Evolutionary conservation across 371 early-diverging fungal species (phyloP), one percentile per base, ranked within the genome.

Genomic region (Rhizopus sp.): DNA sequence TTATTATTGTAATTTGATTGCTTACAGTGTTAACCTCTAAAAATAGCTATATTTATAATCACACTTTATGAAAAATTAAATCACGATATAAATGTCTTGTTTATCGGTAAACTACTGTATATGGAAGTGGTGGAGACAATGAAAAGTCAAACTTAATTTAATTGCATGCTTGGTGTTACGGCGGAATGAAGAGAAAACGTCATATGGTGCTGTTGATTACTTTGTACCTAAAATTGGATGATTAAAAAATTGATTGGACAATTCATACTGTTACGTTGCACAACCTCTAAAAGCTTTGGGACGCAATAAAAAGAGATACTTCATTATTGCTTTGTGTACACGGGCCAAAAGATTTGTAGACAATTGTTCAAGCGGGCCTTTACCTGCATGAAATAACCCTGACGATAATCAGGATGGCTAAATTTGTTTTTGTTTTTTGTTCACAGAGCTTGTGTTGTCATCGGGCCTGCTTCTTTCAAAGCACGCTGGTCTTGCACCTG

Each of bases 391-490:
- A 37, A 37, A 37, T 37, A 13, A 5, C 6, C 13, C 38, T 37
- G 13, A 5, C 6, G 38, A 37, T 37, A 37, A 37, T 5, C 38
- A 37, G 38, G 38, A 5, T 37, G 6, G 38, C 5, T 37, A 37
- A 37, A 5, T 37, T 37, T 37, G 38, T 37, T 37, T 37, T 37
- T 37, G 38, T 48, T 45, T 45, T 45, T 45, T 4, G 7, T 45
- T 48, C 6, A 8, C 17, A 48, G 48, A 2, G n/a, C 30, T 32
- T 3, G 32, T 48, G 29, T 30, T 48, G 32, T 30, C 48, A 32
- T 30, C 48, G 9, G 17, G 31, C 4, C n/a, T 48, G 23, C 6
- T 48, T 48, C 45, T 45, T 45, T 45, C 12, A 45, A 45, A 45
- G 8, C 15, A 7, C 45, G 45, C 45, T 7, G 45, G 0, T 23